These are phyloP conservation scores for Amanita thiersii DNA, from an alignment of 768 basidiomycete species.

Conservation along the genomic window DNA sequence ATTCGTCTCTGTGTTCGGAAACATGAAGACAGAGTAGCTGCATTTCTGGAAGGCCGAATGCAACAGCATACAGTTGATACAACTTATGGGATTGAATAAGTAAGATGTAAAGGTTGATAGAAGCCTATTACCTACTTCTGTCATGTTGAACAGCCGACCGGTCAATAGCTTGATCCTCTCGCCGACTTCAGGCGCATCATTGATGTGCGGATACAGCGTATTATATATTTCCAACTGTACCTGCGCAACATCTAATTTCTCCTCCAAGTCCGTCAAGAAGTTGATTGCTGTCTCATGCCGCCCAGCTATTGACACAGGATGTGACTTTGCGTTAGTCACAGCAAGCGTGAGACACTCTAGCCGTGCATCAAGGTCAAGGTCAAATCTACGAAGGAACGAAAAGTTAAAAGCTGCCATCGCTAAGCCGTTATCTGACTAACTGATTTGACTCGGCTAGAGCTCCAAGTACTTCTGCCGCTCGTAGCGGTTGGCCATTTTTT, in stretches of 20 bases:
- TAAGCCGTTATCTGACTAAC: constrained; percentile 35
- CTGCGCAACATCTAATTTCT: constrained; percentile 94
- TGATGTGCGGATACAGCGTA: constrained; percentile 49
- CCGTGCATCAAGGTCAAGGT: constrained; percentile 61
- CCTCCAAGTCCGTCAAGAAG: constrained; percentile 91
- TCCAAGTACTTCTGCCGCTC: constrained; percentile 82
- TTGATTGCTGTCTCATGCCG: constrained; percentile 87
- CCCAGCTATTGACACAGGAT: constrained; percentile 70
- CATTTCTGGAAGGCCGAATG: constrained; percentile 75
- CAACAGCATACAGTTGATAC: constrained; percentile 81
- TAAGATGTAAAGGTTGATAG: background rate
- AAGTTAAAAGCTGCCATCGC: background rate
- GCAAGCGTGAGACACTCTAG: constrained; percentile 92
- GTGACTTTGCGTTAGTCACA: constrained; percentile 93
- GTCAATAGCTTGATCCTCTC: constrained; percentile 54
- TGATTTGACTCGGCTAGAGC: constrained; percentile 77
- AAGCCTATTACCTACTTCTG: constrained; percentile 58
- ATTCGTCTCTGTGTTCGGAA: constrained; percentile 86
- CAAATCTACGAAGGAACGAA: constrained; percentile 37
- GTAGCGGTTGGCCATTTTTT: constrained; percentile 77
- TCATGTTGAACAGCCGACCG: constrained; percentile 64
- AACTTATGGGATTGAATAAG: constrained; percentile 39
- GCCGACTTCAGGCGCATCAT: constrained; percentile 55
- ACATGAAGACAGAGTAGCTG: constrained; percentile 89
- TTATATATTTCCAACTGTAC: constrained; percentile 92